A percentile compares a stretch with the other conserved stretches of the same genome.
phyloP scores from a whole-genome alignment of 345 rosid species.

The Bruguiera gymnorhiza region DNA sequence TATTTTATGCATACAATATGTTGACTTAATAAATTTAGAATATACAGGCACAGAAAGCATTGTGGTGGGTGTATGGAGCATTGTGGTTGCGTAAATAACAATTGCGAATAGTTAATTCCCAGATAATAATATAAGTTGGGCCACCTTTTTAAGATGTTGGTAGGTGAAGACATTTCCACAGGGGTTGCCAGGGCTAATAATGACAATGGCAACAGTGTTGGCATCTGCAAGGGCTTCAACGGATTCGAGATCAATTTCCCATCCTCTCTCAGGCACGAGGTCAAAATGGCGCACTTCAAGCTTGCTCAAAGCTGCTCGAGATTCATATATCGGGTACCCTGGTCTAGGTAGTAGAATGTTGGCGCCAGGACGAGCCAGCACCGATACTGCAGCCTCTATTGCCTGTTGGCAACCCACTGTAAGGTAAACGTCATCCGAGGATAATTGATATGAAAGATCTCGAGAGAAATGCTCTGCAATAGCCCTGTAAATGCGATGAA shows the following conservation, averaged over 20 bases:
- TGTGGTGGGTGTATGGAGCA: no score
- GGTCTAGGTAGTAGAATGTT: constrained; percentile 37
- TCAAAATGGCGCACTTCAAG: constrained; percentile 31
- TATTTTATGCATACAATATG: no score
- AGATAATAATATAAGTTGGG: no score
- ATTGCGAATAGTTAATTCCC: no score
- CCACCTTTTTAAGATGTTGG: constrained; percentile 44
- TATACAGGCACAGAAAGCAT: no score
- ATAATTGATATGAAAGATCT: constrained; percentile 27
- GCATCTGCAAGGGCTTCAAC: constrained; percentile 29
- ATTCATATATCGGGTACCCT: constrained; percentile 32
- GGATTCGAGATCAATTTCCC: constrained; percentile 36
- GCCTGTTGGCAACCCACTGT: constrained; percentile 33
- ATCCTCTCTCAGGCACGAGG: constrained; percentile 35
- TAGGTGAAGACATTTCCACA: constrained; percentile 46
- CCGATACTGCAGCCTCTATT: constrained; percentile 21
- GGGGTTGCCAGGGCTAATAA: constrained; percentile 52
- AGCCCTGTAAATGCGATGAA: constrained; percentile 20
- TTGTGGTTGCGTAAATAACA: no score
- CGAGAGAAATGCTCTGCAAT: constrained; percentile 28
- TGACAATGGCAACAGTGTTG: constrained; percentile 28
- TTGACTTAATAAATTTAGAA: no score
- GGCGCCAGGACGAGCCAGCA: constrained; percentile 28
- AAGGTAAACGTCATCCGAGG: constrained; percentile 30
- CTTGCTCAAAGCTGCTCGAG: constrained; percentile 2